Conservation (phyloP, 108 stramenopile genomes). For the Discostella pseudostelligera region DNA sequence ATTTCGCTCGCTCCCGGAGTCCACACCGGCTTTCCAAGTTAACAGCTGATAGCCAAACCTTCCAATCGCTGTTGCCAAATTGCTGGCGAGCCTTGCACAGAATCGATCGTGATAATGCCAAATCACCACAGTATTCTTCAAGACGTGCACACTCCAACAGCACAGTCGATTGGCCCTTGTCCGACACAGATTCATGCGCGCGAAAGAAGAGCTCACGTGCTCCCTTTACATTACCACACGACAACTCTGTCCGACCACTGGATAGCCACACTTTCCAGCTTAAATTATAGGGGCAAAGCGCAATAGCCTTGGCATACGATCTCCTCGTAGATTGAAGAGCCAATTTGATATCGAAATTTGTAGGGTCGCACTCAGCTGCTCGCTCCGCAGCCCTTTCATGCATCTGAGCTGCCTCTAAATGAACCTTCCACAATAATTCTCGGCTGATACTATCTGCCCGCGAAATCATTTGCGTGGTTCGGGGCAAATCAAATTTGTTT, state of each 20-base stretch:
- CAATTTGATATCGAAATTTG: slow-evolving; percentile 18
- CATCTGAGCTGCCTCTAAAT: slow-evolving; percentile 92
- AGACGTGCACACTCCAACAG: slow-evolving; percentile 90
- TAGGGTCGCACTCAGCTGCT: slow-evolving; percentile 39
- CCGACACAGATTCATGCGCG: slow-evolving; percentile 87
- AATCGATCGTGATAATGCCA: slow-evolving; percentile 81
- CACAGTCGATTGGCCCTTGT: slow-evolving; percentile 86
- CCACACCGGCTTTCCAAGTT: slow-evolving; percentile 86
- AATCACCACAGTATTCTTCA: slow-evolving; percentile 90
- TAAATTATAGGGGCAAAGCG: slow-evolving; percentile 88
- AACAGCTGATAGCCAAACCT: slow-evolving; percentile 93
- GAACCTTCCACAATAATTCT: slow-evolving; percentile 96
- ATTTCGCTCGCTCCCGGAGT: slow-evolving; percentile 54
- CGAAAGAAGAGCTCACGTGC: slow-evolving; percentile 84
- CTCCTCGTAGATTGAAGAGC: slow-evolving; percentile 49
- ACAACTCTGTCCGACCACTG: slow-evolving; percentile 92
- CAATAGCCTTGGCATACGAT: slow-evolving; percentile 79
- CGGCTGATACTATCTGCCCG: slow-evolving; percentile 89
- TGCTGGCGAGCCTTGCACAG: slow-evolving; percentile 79
- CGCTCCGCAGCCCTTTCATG: slow-evolving; percentile 83
- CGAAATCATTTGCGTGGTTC: slow-evolving; percentile 72
- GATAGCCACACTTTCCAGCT: slow-evolving; percentile 97
- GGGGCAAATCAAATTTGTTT: slow-evolving; percentile 55
- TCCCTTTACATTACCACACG: slow-evolving; percentile 67
- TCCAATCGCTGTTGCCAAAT: slow-evolving; percentile 87